phyloP scores from a whole-genome alignment of 495 filamentous ascomycete species.

The Pyrenula massariospora region DNA sequence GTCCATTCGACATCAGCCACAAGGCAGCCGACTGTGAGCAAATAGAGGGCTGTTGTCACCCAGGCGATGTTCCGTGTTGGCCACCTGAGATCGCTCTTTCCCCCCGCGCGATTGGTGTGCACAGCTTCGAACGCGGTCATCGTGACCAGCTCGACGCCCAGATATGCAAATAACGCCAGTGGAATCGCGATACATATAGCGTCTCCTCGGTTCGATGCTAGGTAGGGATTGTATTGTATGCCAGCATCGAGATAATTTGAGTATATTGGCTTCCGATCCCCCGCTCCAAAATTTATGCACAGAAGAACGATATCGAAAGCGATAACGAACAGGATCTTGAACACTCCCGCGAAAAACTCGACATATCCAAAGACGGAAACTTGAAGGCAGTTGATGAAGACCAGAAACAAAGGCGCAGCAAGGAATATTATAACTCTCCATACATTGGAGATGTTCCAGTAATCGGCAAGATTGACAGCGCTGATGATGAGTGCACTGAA shows the following conservation, averaged over 20 bases:
- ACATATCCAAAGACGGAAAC: background rate
- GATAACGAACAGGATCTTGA: background rate
- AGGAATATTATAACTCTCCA: background rate
- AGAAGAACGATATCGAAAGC: background rate
- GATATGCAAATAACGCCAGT: slow-evolving; percentile 28
- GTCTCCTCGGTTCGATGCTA: slow-evolving; percentile 14
- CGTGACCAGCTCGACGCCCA: slow-evolving; percentile 31
- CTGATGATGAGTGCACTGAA: slow-evolving; percentile 13
- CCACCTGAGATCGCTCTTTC: no score
- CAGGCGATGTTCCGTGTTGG: no score
- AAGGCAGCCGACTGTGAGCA: no score
- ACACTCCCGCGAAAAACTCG: background rate
- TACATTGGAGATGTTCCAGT: slow-evolving; percentile 1
- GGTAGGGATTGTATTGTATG: slow-evolving; percentile 15
- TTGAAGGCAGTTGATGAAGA: background rate
- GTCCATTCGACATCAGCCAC: no score
- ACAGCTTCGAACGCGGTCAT: slow-evolving; percentile 38
- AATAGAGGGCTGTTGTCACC: no score
- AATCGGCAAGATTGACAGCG: slow-evolving; percentile 8
- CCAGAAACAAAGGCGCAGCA: background rate
- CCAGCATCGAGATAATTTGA: background rate
- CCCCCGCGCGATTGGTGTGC: no score
- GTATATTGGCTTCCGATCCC: background rate
- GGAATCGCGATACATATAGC: slow-evolving; percentile 29
- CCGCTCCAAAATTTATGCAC: background rate